phyloP scores from a whole-genome alignment of 148 eudicot species.

The Cornus kousa region DNA sequence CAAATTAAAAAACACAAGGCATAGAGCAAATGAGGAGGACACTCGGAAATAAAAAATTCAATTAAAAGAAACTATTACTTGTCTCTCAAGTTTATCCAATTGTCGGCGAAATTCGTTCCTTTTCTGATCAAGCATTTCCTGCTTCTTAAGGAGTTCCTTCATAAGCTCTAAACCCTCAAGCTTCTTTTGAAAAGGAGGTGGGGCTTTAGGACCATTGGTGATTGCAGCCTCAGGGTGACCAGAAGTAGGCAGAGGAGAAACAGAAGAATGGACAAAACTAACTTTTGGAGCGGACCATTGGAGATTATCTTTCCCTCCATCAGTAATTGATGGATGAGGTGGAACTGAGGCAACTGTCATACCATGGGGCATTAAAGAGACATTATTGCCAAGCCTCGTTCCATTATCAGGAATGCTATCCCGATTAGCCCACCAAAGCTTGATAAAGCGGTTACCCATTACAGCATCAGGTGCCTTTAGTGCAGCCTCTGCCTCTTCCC shows the following conservation, averaged over 20 bases:
- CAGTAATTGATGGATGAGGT: conserved; percentile 25
- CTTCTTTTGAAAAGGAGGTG: conserved; percentile 61
- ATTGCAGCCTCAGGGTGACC: conserved; percentile 44
- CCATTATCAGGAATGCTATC: conserved; percentile 63
- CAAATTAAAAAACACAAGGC: background rate
- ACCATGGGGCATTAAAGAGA: conserved; percentile 26
- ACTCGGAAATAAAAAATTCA: background rate
- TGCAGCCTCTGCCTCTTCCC: conserved; percentile 91
- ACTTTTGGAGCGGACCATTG: conserved; percentile 35
- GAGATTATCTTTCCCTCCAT: conserved; percentile 46
- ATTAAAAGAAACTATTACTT: conserved; percentile 39
- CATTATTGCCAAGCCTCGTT: conserved; percentile 32
- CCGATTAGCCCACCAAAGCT: conserved; percentile 91
- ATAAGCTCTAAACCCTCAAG: conserved; percentile 66
- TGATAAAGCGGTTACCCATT: conserved; percentile 94
- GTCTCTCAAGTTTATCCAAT: conserved; percentile 71
- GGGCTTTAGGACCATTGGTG: conserved; percentile 42
- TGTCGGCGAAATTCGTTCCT: conserved; percentile 62
- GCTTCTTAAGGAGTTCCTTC: conserved; percentile 88
- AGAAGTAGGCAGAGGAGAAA: conserved; percentile 24
- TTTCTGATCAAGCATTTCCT: conserved; percentile 86
- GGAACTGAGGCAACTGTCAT: conserved; percentile 35
- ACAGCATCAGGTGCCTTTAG: conserved; percentile 97
- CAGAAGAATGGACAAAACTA: conserved; percentile 31
- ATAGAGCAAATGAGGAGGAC: background rate